Conservation (phyloP, 75 land plant genomes). For the Cupressus sempervirens region DNA sequence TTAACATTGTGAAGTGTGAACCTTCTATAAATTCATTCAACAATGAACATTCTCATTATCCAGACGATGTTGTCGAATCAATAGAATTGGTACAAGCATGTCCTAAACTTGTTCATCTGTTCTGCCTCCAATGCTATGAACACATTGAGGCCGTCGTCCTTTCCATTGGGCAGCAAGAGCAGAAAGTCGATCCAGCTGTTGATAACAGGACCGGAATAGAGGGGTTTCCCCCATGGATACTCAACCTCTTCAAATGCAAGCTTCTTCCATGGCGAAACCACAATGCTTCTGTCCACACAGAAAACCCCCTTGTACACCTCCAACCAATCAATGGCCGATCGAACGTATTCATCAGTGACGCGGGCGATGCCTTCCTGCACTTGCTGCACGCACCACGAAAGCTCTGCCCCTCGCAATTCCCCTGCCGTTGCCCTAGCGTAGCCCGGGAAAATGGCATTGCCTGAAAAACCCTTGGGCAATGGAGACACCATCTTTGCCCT, state of each 20-base stretch:
- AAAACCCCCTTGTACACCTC: slow-evolving; percentile 44
- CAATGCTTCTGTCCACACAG: slow-evolving; percentile 18
- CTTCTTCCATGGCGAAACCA: slow-evolving; percentile 51
- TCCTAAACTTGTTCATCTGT: slow-evolving; percentile 40
- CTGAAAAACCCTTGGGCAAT: slow-evolving; percentile 27
- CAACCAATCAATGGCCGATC: slow-evolving; percentile 58
- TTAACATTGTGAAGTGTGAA: too few relatives aligned
- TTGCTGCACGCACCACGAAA: slow-evolving; percentile 28
- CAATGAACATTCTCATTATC: too few relatives aligned
- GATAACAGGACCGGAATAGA: slow-evolving; percentile 38
- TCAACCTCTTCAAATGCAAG: slow-evolving; percentile 37
- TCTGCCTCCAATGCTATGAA: slow-evolving; percentile 31
- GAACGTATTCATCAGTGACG: slow-evolving; percentile 37
- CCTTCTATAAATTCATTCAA: too few relatives aligned
- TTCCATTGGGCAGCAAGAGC: slow-evolving; percentile 42
- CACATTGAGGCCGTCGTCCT: slow-evolving; percentile 36
- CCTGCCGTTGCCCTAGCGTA: slow-evolving; percentile 29
- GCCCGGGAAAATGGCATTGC: slow-evolving; percentile 42
- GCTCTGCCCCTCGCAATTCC: slow-evolving; percentile 24
- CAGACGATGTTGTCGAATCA: too few relatives aligned
- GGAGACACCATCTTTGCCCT: slow-evolving; percentile 32
- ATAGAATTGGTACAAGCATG: background rate
- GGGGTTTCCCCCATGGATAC: slow-evolving; percentile 61
- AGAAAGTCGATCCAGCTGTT: slow-evolving; percentile 38
- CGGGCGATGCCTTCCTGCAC: slow-evolving; percentile 28